These are phyloP conservation scores for Colletotrichum eleusines DNA, from an alignment of 2,329 filamentous ascomycete genomes.

Conservation along the genomic window DNA sequence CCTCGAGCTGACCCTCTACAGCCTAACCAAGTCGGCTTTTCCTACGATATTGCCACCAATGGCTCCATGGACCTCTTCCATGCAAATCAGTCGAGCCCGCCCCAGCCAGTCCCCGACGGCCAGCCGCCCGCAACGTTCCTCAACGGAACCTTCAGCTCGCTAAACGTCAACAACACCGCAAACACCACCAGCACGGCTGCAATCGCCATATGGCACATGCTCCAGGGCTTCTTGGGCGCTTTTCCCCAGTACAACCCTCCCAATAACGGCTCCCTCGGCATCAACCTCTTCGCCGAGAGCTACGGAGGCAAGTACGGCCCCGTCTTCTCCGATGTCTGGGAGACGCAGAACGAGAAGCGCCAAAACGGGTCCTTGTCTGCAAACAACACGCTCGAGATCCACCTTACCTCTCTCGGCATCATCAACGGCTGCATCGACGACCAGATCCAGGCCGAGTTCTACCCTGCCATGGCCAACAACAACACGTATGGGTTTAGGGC, in stretches of 20 bases:
- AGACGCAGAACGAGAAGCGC: slow-evolving; percentile 71
- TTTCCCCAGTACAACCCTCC: slow-evolving; percentile 71
- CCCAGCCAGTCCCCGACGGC: slow-evolving; percentile 44
- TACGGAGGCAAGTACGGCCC: slow-evolving; percentile 80
- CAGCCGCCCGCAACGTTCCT: slow-evolving; percentile 53
- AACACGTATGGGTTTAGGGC: slow-evolving; percentile 75
- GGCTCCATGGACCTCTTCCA: slow-evolving; percentile 65
- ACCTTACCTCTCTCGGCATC: slow-evolving; percentile 74
- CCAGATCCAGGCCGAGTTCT: slow-evolving; percentile 69
- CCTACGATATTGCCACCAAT: slow-evolving; percentile 73
- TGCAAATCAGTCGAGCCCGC: slow-evolving; percentile 53
- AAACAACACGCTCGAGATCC: slow-evolving; percentile 68
- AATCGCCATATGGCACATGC: slow-evolving; percentile 73
- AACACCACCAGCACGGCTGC: slow-evolving; percentile 69
- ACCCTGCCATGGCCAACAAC: slow-evolving; percentile 65
- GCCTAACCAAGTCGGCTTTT: slow-evolving; percentile 78
- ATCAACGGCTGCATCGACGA: slow-evolving; percentile 79
- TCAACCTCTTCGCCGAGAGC: slow-evolving; percentile 77
- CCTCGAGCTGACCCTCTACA: slow-evolving; percentile 54
- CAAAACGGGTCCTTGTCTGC: slow-evolving; percentile 61
- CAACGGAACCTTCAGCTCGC: slow-evolving; percentile 75
- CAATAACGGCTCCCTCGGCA: slow-evolving; percentile 61
- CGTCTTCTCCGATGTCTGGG: slow-evolving; percentile 68
- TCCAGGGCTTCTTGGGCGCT: slow-evolving; percentile 69
- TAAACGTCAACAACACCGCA: slow-evolving; percentile 60